Evolutionary conservation across 768 basidiomycete species (phyloP).

Genomic region (Pleurotus giganteus): DNA sequence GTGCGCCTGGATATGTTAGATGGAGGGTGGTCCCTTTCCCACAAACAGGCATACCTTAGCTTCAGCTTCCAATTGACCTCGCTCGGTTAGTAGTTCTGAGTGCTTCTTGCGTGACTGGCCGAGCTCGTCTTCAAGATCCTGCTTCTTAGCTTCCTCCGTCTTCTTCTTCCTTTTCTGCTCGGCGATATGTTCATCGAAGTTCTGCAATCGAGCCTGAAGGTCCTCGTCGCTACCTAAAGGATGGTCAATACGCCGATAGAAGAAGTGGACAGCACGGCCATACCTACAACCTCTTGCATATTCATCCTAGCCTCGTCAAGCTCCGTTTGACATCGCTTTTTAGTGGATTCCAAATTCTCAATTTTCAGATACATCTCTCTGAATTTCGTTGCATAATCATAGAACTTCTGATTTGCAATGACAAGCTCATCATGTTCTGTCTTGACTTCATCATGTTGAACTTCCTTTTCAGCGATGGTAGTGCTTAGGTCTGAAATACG

Average conservation of each 20-base stretch:
- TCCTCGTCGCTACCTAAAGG: constrained; percentile 72
- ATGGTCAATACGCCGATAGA: neutral
- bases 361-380: constrained; percentile 78
- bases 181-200: constrained; percentile 58
- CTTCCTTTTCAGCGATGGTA: constrained; percentile 65
- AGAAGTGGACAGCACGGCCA: constrained; percentile 14
- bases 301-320: constrained; percentile 61
- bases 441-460: constrained; percentile 71
- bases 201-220: constrained; percentile 51
- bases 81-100: constrained; percentile 52
- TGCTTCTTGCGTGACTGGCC: constrained; percentile 46
- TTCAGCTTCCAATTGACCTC: constrained; percentile 72
- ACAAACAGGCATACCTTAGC: constrained; percentile 54
- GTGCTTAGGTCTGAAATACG: constrained; percentile 62
- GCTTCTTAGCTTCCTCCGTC: constrained; percentile 46
- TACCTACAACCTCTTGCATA: constrained; percentile 67
- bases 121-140: constrained; percentile 65
- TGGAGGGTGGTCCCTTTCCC: neutral
- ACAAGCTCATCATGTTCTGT: constrained; percentile 62
- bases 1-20: constrained; percentile 54
- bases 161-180: constrained; percentile 47
- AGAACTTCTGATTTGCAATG: constrained; percentile 72
- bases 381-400: constrained; percentile 82
- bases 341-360: constrained; percentile 60
- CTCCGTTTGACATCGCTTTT: constrained; percentile 59